These are phyloP conservation scores for Microstroma glucosiphilum DNA, from an alignment of 1,284 basidiomycete genomes.

Conservation along the genomic window DNA sequence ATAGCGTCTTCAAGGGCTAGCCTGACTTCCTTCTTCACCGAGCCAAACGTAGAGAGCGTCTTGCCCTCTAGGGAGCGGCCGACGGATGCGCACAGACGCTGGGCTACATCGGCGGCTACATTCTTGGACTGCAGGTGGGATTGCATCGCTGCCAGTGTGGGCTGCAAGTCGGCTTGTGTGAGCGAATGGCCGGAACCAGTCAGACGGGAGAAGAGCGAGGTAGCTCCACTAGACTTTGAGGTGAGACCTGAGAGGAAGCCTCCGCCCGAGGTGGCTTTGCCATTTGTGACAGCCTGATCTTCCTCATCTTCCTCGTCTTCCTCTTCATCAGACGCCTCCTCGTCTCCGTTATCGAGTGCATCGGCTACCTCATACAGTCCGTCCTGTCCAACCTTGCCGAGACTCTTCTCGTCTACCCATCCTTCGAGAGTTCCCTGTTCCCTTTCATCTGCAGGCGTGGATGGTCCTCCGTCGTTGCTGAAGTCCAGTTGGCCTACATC, in stretches of 20 bases:
- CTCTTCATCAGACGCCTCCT: slow-evolving; percentile 57
- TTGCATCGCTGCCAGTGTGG: slow-evolving; percentile 88
- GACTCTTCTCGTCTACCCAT: slow-evolving; percentile 68
- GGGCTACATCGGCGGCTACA: slow-evolving; percentile 89
- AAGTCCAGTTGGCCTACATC: slow-evolving; percentile 64
- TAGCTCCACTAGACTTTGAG: slow-evolving; percentile 17
- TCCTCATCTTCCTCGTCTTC: slow-evolving; percentile 31
- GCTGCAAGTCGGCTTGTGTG: slow-evolving; percentile 73
- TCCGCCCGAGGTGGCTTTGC: slow-evolving; percentile 19
- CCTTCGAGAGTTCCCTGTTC: slow-evolving; percentile 58
- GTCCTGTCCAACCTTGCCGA: slow-evolving; percentile 71
- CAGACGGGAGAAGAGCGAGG: slow-evolving; percentile 56
- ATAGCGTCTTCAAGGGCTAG: slow-evolving; percentile 76
- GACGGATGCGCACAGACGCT: slow-evolving; percentile 88
- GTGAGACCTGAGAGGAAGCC: slow-evolving; percentile 63
- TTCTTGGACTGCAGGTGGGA: slow-evolving; percentile 98
- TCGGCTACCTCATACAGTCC: slow-evolving; percentile 92
- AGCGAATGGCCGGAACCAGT: slow-evolving; percentile 64
- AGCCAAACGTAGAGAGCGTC: slow-evolving; percentile 46
- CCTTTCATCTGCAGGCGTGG: not conserved
- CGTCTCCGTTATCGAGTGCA: slow-evolving; percentile 55
- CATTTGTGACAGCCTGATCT: slow-evolving; percentile 12
- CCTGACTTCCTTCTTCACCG: slow-evolving; percentile 74
- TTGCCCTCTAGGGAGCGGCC: slow-evolving; percentile 81
- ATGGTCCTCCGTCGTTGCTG: slow-evolving; percentile 48